A percentile compares a stretch with the other conserved stretches of the same genome.
phyloP scores from a whole-genome alignment of 1,139 yeast species.

The Suhomyces chickasaworum region DNA sequence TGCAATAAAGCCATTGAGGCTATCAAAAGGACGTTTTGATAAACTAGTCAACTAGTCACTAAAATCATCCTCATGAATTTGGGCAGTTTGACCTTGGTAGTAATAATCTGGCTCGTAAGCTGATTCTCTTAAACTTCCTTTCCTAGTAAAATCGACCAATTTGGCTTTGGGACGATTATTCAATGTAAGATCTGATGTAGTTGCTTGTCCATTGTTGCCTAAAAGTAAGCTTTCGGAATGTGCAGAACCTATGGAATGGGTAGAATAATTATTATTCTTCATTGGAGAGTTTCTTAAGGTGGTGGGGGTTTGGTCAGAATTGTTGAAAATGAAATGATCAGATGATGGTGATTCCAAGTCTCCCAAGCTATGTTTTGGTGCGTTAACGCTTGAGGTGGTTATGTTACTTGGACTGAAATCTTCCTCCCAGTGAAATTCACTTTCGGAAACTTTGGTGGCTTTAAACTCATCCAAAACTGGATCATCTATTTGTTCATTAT shows the following conservation, averaged over 20 bases:
- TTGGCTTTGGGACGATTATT: conserved; percentile 36
- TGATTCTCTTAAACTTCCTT: conserved; percentile 47
- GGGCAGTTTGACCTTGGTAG: conserved; percentile 38
- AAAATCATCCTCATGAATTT: conserved; percentile 39
- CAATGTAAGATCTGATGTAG: conserved; percentile 12
- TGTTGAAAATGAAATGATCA: conserved; percentile 17
- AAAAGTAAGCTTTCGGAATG: conserved; percentile 11
- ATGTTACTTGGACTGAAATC: conserved; percentile 11
- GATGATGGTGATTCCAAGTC: conserved; percentile 19
- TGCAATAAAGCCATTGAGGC: conserved; percentile 5
- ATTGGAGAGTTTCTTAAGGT: conserved; percentile 15
- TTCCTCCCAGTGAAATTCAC: conserved; percentile 33
- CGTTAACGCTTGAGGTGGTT: conserved; percentile 11
- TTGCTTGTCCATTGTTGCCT: conserved; percentile 14
- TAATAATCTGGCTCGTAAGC: conserved; percentile 34
- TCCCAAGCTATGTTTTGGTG: conserved; percentile 12
- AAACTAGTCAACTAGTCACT: conserved; percentile 26
- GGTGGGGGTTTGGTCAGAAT: conserved; percentile 16
- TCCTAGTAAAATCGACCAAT: conserved; percentile 55
- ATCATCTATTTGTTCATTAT: conserved; percentile 11
- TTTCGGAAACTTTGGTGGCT: conserved; percentile 30
- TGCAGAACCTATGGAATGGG: conserved; percentile 21
- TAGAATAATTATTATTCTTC: conserved; percentile 22
- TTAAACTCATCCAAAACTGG: conserved; percentile 30
- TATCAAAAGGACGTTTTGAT: not conserved